Evolutionary conservation across 2,329 filamentous ascomycete genomes (phyloP).

Genomic region (Septoria linicola): DNA sequence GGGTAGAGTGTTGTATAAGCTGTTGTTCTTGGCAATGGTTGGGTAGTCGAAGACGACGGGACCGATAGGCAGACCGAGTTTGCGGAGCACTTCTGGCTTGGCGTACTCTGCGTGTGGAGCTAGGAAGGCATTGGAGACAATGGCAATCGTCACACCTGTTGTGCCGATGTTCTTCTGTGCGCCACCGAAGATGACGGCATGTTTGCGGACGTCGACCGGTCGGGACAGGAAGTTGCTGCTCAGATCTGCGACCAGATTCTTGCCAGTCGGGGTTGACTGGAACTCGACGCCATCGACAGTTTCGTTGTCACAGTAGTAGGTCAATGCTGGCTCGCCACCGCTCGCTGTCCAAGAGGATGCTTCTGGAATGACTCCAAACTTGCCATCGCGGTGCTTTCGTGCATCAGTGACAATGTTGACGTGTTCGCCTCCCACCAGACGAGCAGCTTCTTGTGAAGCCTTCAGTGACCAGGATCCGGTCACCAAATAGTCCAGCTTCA

Average conservation of each 20-base stretch:
- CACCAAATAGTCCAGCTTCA: conserved; percentile 85
- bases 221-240: conserved; percentile 88
- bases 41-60: conserved; percentile 81
- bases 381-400: conserved; percentile 59
- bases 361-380: conserved; percentile 80
- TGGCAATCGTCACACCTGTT: conserved; percentile 80
- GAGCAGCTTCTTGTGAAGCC: conserved; percentile 76
- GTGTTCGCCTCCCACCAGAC: conserved; percentile 72
- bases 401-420: conserved; percentile 78
- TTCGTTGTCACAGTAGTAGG: conserved; percentile 93
- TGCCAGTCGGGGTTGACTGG: conserved; percentile 66
- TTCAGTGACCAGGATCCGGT: conserved; percentile 91
- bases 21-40: conserved; percentile 87
- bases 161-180: conserved; percentile 93
- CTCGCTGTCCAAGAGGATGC: conserved; percentile 74
- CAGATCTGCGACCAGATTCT: conserved; percentile 86
- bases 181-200: conserved; percentile 80
- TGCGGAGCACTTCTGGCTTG: conserved; percentile 65
- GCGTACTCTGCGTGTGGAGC: conserved; percentile 66
- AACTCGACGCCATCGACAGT: conserved; percentile 94
- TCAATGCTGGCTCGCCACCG: conserved; percentile 64
- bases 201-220: conserved; percentile 73
- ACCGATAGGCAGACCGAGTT: conserved; percentile 72
- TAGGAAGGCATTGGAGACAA: conserved; percentile 78
- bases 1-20: conserved; percentile 90